Base-by-base conservation (phyloP, 345 rosid species). In the Citrus sp. region DNA sequence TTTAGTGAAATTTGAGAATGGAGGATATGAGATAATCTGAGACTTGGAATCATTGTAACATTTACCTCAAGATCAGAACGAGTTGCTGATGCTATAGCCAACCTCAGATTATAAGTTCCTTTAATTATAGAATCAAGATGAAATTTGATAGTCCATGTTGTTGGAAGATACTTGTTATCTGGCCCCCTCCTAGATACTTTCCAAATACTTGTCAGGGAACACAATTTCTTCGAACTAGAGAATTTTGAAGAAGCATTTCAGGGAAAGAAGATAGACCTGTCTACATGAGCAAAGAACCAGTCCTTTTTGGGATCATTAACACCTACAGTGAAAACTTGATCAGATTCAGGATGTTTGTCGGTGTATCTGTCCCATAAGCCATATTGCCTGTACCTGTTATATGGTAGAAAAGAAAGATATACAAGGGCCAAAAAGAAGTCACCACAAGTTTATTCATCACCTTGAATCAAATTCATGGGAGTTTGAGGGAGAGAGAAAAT, bases 361-460 rank as follows among this genome's bases (percentile, higher is more conserved):
- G 89, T 72, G 68, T 86, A 84, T 46, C 87, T 80, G 51, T 86
- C 89, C 89, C 89, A 84, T 64, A 82, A 67, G 24, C 80, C 87
- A 14, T 86, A 84, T 63, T 84, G 87, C 72, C 89, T 84, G 71
- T 40, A 84, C 84, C 89, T 86, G 83, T 58, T 21, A 21, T n/a
- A 59, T 27, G 46, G 49, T 24, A 54, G 40, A 40, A 12, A 24
- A 54, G 40, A 40, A 12, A 24, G 55, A 24, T 7, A 13, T 46
- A 69, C 30, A 32, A 67, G 32, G 30, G 19, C 16, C 16, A 16
- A 24, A 22, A 30, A 27, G 8, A 72, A 2, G 58, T 18, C 58
- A 18, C 22, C 58, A 54, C 22, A 0, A 54, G 25, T n/a, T 7
- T 7, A 59, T 59, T n/a, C 35, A 21, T 34, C 30, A 21, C 61